These are phyloP conservation scores for Sporothrix euskadiensis DNA, from an alignment of 2,329 filamentous ascomycete genomes.

Conservation along the genomic window DNA sequence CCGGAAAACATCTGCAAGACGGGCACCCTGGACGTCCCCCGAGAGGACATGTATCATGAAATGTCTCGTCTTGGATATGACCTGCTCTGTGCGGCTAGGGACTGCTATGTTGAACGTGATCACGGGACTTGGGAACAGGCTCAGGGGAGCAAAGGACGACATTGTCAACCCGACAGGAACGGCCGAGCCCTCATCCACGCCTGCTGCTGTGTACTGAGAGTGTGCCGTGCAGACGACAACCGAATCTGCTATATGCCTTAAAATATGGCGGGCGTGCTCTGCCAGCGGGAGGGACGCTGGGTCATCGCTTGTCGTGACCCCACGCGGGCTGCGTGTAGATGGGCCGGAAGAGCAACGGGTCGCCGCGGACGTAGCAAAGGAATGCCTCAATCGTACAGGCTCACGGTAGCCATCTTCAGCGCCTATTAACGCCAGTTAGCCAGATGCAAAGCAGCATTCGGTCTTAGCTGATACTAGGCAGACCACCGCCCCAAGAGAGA, in stretches of 20 bases:
- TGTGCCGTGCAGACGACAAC: conserved; percentile 41
- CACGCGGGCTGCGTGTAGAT: background rate
- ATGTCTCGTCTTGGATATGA: conserved; percentile 46
- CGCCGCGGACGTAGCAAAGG: conserved; percentile 11
- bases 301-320: background rate
- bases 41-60: conserved; percentile 60
- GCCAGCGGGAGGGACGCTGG: conserved; percentile 39
- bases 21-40: conserved; percentile 50
- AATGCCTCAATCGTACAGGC: background rate
- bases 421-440: background rate
- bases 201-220: conserved; percentile 5
- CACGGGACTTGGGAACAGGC: conserved; percentile 53
- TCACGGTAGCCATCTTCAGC: background rate
- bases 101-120: conserved; percentile 59
- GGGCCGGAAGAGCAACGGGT: background rate
- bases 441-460: background rate
- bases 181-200: conserved; percentile 18
- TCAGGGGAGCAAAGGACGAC: conserved; percentile 60
- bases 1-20: conserved; percentile 55
- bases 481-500: background rate
- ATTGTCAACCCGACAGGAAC: conserved; percentile 57
- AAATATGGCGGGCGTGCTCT: conserved; percentile 53
- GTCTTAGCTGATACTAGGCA: background rate
- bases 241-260: conserved; percentile 55
- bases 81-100: conserved; percentile 57